Conservation (phyloP, 192 early-diverging fungal species). For the Neocallimastix lanati region DNA sequence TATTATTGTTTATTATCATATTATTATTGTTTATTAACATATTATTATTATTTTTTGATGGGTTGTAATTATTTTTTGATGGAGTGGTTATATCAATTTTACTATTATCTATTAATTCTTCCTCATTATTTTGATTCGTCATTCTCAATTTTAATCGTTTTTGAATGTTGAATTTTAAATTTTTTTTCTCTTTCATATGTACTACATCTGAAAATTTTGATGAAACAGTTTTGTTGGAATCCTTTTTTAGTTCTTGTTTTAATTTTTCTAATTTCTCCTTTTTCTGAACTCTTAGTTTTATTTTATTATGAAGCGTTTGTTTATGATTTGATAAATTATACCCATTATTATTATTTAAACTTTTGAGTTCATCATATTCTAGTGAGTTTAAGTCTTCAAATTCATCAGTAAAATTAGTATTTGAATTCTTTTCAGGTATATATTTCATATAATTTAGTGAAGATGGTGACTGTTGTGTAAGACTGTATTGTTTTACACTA, state of each 20-base stretch:
- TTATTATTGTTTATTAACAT: too few species aligned
- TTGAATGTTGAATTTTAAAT: not conserved
- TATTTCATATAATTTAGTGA: too few species aligned
- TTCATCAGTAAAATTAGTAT: not conserved
- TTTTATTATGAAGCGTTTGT: not conserved
- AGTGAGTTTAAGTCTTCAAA: too few species aligned
- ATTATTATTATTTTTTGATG: too few species aligned
- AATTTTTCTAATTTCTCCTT: not conserved
- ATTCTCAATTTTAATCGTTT: not conserved
- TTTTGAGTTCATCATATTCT: not conserved
- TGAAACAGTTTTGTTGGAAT: not conserved
- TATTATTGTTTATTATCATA: too few species aligned
- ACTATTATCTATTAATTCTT: not conserved
- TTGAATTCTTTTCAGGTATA: too few species aligned
- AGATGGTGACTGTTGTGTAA: too few species aligned
- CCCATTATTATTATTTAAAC: not conserved
- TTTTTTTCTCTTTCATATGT: not conserved
- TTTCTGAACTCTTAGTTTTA: not conserved
- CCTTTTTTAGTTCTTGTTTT: not conserved
- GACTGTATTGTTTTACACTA: too few species aligned
- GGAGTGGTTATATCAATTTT: too few species aligned
- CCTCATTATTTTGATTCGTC: not conserved
- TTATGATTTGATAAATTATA: not conserved
- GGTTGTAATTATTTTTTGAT: too few species aligned
- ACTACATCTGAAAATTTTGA: not conserved